These are phyloP conservation scores for Pleoardoris graminearum DNA, from an alignment of 2,329 filamentous ascomycete genomes.

Conservation along the genomic window DNA sequence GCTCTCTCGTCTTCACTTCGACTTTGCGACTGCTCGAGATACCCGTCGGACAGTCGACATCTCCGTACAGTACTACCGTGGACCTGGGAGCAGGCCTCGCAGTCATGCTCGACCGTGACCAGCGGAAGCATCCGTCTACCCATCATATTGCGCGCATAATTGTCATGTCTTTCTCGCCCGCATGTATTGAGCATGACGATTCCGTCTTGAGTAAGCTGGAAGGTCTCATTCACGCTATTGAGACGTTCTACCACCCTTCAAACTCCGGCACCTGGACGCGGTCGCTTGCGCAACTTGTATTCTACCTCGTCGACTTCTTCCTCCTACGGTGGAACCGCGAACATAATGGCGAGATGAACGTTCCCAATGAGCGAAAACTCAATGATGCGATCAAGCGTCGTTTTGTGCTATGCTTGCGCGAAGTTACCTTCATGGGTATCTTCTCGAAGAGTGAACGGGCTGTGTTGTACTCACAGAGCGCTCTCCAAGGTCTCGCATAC, in stretches of 20 bases:
- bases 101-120: conserved; percentile 86
- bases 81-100: conserved; percentile 84
- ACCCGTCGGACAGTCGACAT: conserved; percentile 92
- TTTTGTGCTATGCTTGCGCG: conserved; percentile 85
- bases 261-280: conserved; percentile 93
- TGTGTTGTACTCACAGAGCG: conserved; percentile 88
- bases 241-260: conserved; percentile 98
- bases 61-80: conserved; percentile 78
- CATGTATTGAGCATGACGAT: conserved; percentile 73
- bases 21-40: conserved; percentile 90
- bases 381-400: conserved; percentile 80
- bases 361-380: conserved; percentile 77
- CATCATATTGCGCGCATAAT: conserved; percentile 94
- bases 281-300: conserved; percentile 84
- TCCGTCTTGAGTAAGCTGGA: conserved; percentile 86
- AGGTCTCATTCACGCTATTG: conserved; percentile 88
- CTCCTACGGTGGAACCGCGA: conserved; percentile 98
- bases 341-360: conserved; percentile 86
- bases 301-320: conserved; percentile 93
- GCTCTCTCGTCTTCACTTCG: conserved; percentile 88
- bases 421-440: conserved; percentile 97
- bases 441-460: conserved; percentile 94
- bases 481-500: conserved; percentile 85
- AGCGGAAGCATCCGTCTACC: conserved; percentile 86
- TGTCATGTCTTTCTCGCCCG: conserved; percentile 86